phyloP scores from a whole-genome alignment of 371 early-diverging fungal genomes.

The Actinomucor elegans region DNA sequence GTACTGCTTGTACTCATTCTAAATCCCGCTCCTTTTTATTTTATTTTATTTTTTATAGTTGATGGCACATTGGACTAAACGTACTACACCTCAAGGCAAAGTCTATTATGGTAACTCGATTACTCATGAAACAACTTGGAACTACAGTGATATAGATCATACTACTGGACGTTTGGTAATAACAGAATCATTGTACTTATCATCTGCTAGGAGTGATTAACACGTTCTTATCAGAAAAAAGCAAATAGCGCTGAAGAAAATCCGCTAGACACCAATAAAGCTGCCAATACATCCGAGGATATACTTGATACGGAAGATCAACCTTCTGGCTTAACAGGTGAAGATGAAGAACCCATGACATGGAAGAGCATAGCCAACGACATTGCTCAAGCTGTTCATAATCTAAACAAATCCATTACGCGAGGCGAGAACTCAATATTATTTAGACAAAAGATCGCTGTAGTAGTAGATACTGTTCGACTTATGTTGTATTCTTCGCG shows the following conservation, averaged over 20 bases:
- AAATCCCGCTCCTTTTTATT: neutral
- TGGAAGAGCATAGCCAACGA: slow-evolving; percentile 49
- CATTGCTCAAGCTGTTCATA: slow-evolving; percentile 63
- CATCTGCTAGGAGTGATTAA: no score
- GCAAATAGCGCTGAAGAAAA: no score
- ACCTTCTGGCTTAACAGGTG: no score
- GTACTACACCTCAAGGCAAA: slow-evolving; percentile 62
- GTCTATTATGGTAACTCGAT: slow-evolving; percentile 78
- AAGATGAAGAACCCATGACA: slow-evolving; percentile 14
- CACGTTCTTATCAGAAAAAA: no score
- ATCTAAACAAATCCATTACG: slow-evolving; percentile 62
- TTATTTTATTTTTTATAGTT: slow-evolving; percentile 8
- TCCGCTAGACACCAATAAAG: no score
- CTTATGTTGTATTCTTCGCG: slow-evolving; percentile 82
- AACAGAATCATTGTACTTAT: neutral
- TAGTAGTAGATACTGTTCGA: slow-evolving; percentile 81
- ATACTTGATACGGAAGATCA: no score
- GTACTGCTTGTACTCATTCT: no score
- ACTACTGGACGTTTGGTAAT: slow-evolving; percentile 31
- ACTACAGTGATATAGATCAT: slow-evolving; percentile 37
- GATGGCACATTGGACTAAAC: slow-evolving; percentile 56
- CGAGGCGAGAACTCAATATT: slow-evolving; percentile 23
- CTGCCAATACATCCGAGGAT: no score
- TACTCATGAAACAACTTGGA: slow-evolving; percentile 79
- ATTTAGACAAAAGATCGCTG: slow-evolving; percentile 19